phyloP scores from a whole-genome alignment of 1,284 basidiomycete genomes.

The Trichosporon inkin region DNA sequence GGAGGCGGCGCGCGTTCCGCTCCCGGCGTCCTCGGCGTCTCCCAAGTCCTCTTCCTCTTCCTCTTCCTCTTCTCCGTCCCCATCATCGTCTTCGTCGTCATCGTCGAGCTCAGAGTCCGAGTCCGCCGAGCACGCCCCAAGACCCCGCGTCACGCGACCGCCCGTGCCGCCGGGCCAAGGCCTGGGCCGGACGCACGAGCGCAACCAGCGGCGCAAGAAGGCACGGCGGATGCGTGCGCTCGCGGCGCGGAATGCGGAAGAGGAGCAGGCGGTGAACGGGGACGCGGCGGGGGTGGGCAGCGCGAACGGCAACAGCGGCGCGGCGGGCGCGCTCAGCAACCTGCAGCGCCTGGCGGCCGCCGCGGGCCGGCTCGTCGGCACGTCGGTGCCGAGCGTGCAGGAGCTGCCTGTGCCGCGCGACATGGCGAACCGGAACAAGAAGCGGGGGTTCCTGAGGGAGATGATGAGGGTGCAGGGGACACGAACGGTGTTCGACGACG shows the following conservation, averaged over 20 bases:
- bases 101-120: constrained; percentile 7
- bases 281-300: background rate
- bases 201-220: constrained; percentile 27
- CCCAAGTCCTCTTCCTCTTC: too few species aligned
- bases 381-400: constrained; percentile 1
- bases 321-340: background rate
- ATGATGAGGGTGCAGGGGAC: constrained; percentile 34
- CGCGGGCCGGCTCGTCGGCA: background rate
- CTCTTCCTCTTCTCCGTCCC: constrained; percentile 1
- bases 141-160: constrained; percentile 13
- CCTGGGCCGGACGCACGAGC: constrained; percentile 37
- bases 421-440: constrained; percentile 47
- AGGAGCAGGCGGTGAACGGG: constrained; percentile 13
- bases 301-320: background rate
- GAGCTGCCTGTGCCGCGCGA: constrained; percentile 23
- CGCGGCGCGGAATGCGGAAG: constrained; percentile 27
- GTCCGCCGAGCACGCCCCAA: constrained; percentile 10
- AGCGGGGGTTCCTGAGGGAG: constrained; percentile 42
- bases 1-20: background rate
- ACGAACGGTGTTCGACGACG: constrained; percentile 33
- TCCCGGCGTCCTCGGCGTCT: background rate
- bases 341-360: constrained; percentile 1
- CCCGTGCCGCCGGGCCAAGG: constrained; percentile 42
- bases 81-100: constrained; percentile 4
- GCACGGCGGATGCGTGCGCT: constrained; percentile 17